Evolutionary conservation across 148 eudicot genomes (phyloP).

Genomic region (Fagopyrum tataricum): DNA sequence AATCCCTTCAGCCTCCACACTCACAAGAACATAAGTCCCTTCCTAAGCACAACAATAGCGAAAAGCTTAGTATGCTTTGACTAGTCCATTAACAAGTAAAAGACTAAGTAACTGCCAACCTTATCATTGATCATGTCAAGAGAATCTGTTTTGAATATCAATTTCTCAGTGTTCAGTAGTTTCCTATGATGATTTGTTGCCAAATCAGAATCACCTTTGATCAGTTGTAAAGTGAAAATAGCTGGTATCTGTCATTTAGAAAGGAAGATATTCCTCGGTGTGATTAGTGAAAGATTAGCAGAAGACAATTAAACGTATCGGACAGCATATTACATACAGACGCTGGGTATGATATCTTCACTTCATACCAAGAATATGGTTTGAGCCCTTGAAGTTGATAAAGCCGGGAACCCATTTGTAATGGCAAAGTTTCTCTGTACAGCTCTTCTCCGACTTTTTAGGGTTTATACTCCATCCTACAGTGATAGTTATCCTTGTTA

Average conservation of each 20-base stretch:
- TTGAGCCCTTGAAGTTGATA: slow-evolving; percentile 63
- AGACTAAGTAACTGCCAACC: slow-evolving; percentile 31
- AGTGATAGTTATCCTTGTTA: background rate
- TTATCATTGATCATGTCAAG: slow-evolving; percentile 27
- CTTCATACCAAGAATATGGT: slow-evolving; percentile 75
- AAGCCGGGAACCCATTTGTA: slow-evolving; percentile 55
- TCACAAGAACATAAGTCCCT: slow-evolving; percentile 46
- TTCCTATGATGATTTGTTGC: slow-evolving; percentile 48
- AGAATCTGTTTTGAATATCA: slow-evolving; percentile 62
- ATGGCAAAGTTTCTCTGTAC: slow-evolving; percentile 53
- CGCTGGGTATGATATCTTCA: slow-evolving; percentile 98
- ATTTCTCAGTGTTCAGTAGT: slow-evolving; percentile 77
- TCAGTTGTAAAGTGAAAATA: slow-evolving; percentile 59
- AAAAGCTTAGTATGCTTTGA: background rate
- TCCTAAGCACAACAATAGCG: slow-evolving; percentile 29
- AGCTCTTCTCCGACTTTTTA: slow-evolving; percentile 71
- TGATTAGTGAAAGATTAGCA: background rate
- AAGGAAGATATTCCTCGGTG: slow-evolving; percentile 11
- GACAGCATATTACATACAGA: slow-evolving; percentile 49
- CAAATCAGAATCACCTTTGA: slow-evolving; percentile 35
- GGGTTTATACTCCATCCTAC: slow-evolving; percentile 32
- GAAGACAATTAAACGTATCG: background rate
- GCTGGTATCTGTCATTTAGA: slow-evolving; percentile 59
- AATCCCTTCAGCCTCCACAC: slow-evolving; percentile 79
- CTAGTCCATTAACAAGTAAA: background rate